phyloP scores from a whole-genome alignment of 768 basidiomycete genomes.

The Suillus fuscotomentosus region DNA sequence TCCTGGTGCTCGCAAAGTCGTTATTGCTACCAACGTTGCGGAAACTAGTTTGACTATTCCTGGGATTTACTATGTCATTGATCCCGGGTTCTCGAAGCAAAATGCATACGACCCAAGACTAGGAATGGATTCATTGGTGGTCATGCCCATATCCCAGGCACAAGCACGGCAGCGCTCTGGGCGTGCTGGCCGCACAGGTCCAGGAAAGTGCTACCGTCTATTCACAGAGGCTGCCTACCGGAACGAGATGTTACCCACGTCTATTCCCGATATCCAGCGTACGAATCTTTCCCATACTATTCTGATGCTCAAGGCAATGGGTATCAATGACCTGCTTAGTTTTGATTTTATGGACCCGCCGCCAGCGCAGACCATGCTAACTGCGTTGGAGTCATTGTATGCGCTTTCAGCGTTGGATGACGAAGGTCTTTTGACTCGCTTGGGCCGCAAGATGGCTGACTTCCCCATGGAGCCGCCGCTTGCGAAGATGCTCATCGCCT shows the following conservation, averaged over 20 bases:
- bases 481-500: slow-evolving; percentile 98
- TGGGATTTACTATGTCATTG: slow-evolving; percentile 98
- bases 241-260: slow-evolving; percentile 98
- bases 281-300: slow-evolving; percentile 93
- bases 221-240: slow-evolving; percentile 98
- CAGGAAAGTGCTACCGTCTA: slow-evolving; percentile 96
- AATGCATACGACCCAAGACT: slow-evolving; percentile 97
- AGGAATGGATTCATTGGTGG: slow-evolving; percentile 98
- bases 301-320: slow-evolving; percentile 97
- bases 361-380: slow-evolving; percentile 94
- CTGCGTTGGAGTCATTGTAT: slow-evolving; percentile 91
- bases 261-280: slow-evolving; percentile 97
- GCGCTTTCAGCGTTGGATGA: slow-evolving; percentile 96
- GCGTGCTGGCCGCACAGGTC: slow-evolving; percentile 96
- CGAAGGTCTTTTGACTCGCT: slow-evolving; percentile 89
- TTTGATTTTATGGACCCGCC: slow-evolving; percentile 99
- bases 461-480: slow-evolving; percentile 97
- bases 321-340: slow-evolving; percentile 93
- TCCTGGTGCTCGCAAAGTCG: slow-evolving; percentile 97
- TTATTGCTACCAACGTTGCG: slow-evolving; percentile 99
- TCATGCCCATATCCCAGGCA: slow-evolving; percentile 98
- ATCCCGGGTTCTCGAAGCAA: slow-evolving; percentile 98
- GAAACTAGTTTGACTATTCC: slow-evolving; percentile 98
- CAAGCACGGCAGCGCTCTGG: slow-evolving; percentile 95
- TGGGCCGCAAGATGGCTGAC: slow-evolving; percentile 99